These are phyloP conservation scores for Malus sieversii DNA, from an alignment of 306 rosid species.

Conservation along the genomic window DNA sequence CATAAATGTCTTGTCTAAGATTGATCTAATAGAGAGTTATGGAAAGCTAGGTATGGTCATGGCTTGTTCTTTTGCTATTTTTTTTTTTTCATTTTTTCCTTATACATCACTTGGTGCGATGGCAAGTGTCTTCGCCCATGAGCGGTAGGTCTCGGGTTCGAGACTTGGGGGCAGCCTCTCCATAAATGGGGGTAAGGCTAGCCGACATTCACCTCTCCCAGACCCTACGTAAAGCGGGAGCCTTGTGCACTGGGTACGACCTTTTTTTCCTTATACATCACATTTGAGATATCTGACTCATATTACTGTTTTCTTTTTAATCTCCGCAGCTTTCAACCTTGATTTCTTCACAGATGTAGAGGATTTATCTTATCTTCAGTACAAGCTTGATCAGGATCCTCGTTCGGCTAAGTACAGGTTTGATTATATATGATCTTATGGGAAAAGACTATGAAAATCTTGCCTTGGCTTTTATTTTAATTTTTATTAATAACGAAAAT, in stretches of 20 bases:
- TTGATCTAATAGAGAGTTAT: constrained; percentile 84
- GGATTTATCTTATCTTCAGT: constrained; percentile 79
- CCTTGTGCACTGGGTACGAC: too few species aligned
- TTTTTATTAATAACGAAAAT: neutral
- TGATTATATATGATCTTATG: neutral
- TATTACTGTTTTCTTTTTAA: neutral
- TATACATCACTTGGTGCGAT: neutral
- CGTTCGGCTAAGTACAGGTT: constrained; percentile 84
- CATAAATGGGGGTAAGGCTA: too few species aligned
- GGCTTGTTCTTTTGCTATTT: neutral
- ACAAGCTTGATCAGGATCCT: constrained; percentile 76
- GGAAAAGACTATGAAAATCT: neutral
- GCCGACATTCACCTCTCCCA: too few species aligned
- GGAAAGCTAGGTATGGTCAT: constrained; percentile 69
- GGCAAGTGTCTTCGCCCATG: too few species aligned
- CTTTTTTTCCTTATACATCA: neutral
- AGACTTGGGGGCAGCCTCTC: too few species aligned
- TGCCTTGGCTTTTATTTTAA: neutral
- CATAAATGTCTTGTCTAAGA: constrained; percentile 80
- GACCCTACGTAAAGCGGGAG: too few species aligned
- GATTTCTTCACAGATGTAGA: constrained; percentile 90
- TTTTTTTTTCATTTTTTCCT: neutral
- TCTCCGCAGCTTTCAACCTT: constrained; percentile 73
- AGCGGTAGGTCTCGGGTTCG: too few species aligned
- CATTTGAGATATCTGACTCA: neutral